phyloP scores from a whole-genome alignment of 345 rosid species.

The Hibiscus mutabilis region DNA sequence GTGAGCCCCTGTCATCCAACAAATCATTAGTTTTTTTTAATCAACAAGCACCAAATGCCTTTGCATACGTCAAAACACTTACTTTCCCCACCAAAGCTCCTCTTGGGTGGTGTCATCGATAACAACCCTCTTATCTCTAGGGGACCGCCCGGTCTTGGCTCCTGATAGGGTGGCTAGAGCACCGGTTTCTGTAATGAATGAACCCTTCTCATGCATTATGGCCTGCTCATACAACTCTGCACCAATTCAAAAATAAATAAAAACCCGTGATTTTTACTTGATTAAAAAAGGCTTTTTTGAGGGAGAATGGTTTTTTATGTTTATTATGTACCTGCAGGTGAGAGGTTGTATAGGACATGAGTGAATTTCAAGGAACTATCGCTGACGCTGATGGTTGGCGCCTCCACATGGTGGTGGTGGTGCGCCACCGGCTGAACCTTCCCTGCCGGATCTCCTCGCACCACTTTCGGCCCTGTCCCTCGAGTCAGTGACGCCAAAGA shows the following conservation, averaged over 20 bases:
- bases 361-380: slow-evolving; percentile 94
- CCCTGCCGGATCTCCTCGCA: slow-evolving; percentile 80
- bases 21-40: background rate
- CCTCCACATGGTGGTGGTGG: slow-evolving; percentile 33
- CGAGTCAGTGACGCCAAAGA: slow-evolving; percentile 90
- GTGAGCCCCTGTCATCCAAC: slow-evolving; percentile 70
- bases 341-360: slow-evolving; percentile 89
- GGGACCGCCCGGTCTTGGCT: slow-evolving; percentile 92
- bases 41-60: background rate
- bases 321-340: slow-evolving; percentile 63
- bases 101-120: slow-evolving; percentile 58
- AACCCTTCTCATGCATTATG: slow-evolving; percentile 75
- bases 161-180: slow-evolving; percentile 97
- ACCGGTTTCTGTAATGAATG: slow-evolving; percentile 77
- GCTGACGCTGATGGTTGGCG: slow-evolving; percentile 61
- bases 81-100: slow-evolving; percentile 99
- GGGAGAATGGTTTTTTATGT: background rate
- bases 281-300: background rate
- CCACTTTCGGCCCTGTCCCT: slow-evolving; percentile 87
- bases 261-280: background rate
- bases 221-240: slow-evolving; percentile 96
- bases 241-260: background rate
- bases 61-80: slow-evolving; percentile 23
- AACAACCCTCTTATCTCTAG: slow-evolving; percentile 93
- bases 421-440: slow-evolving; percentile 35